phyloP scores from a whole-genome alignment of 768 basidiomycete genomes.

The Podaxis rugospora region DNA sequence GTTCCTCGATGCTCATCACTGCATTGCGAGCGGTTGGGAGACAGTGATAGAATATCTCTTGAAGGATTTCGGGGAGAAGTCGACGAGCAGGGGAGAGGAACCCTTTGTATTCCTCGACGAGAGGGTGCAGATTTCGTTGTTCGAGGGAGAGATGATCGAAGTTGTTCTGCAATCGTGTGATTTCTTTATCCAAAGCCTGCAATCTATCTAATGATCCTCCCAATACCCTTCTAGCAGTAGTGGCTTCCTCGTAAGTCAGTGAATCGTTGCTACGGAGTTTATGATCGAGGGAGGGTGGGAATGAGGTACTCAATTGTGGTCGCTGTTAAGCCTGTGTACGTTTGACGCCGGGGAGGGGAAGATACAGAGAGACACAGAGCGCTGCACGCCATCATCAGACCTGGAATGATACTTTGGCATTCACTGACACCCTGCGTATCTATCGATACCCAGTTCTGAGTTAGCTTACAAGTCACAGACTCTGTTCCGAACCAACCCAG shows the following conservation, averaged over 20 bases:
- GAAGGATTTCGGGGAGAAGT: slow-evolving; percentile 4
- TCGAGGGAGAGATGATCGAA: not conserved
- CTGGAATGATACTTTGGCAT: too few relatives aligned
- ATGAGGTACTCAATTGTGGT: not conserved
- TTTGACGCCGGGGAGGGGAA: not conserved
- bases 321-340: not conserved
- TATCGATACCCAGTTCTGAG: too few relatives aligned
- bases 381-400: too few relatives aligned
- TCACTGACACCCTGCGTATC: too few relatives aligned
- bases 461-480: too few relatives aligned
- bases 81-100: not conserved
- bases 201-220: not conserved
- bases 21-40: slow-evolving; percentile 10
- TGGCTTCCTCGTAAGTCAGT: not conserved
- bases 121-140: not conserved
- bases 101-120: not conserved
- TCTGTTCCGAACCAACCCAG: too few relatives aligned
- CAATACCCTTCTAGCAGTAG: not conserved
- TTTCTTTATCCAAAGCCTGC: not conserved
- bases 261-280: not conserved
- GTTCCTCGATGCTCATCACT: slow-evolving; percentile 4
- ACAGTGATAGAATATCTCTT: slow-evolving; percentile 12
- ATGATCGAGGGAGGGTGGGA: not conserved
- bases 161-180: not conserved
- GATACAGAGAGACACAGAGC: too few relatives aligned